Evolutionary conservation across 441 rosid species (phyloP).

Genomic region (Mallotus repandus): DNA sequence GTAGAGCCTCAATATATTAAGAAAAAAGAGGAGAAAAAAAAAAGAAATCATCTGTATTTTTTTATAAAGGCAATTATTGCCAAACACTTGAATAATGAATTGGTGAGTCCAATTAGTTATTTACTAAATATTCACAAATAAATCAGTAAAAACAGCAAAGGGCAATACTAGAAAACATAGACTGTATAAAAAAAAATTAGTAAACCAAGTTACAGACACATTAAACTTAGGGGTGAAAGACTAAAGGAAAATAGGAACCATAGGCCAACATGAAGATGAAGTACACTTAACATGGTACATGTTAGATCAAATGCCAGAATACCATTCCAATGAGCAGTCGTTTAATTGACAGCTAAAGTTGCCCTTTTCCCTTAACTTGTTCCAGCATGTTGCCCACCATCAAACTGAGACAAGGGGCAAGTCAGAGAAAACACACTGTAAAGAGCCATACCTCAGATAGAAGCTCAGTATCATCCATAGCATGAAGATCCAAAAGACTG

Average conservation of each 20-base stretch:
- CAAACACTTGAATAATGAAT: background rate
- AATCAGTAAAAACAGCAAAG: background rate
- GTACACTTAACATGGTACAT: background rate
- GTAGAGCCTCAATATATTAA: slow-evolving; percentile 12
- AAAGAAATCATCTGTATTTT: background rate
- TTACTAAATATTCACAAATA: background rate
- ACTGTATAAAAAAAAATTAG: background rate
- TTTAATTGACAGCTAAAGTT: background rate
- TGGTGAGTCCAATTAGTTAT: background rate
- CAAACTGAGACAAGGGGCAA: background rate
- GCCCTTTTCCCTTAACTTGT: background rate
- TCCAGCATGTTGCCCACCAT: background rate
- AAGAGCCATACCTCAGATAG: slow-evolving; percentile 74
- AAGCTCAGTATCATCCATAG: slow-evolving; percentile 98
- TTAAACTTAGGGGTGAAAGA: background rate
- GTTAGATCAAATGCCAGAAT: background rate
- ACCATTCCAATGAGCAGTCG: background rate
- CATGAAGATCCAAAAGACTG: slow-evolving; percentile 96
- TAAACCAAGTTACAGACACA: background rate
- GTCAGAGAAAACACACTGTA: background rate
- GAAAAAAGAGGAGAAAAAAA: background rate
- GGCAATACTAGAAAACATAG: background rate
- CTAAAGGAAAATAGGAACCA: background rate
- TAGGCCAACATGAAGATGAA: background rate
- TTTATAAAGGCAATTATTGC: background rate